These are phyloP conservation scores for Calycina herbarum DNA, from an alignment of 2,329 filamentous ascomycete genomes.

Conservation along the genomic window DNA sequence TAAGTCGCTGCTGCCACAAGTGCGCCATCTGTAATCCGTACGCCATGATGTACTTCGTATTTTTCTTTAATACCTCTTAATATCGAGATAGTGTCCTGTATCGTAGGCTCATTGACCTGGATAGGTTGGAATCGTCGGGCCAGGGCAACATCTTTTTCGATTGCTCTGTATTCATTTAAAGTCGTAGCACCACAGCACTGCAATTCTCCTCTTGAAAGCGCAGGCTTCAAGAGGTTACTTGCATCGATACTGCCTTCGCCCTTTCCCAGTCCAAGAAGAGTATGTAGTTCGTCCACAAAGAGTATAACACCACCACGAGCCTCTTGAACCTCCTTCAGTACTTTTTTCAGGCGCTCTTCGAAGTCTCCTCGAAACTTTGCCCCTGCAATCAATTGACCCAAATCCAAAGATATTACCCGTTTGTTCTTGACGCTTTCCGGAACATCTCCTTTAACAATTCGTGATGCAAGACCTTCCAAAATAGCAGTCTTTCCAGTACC, in stretches of 20 bases:
- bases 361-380: constrained; percentile 96
- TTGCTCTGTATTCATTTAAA: constrained; percentile 84
- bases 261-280: constrained; percentile 86
- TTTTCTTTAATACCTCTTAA: constrained; percentile 95
- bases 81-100: constrained; percentile 93
- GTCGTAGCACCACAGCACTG: constrained; percentile 97
- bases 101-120: constrained; percentile 84
- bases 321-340: constrained; percentile 82
- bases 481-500: constrained; percentile 92
- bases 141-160: constrained; percentile 94
- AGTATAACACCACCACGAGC: constrained; percentile 88
- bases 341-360: constrained; percentile 87
- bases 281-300: constrained; percentile 95
- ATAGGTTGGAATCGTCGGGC: constrained; percentile 94
- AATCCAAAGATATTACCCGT: constrained; percentile 79
- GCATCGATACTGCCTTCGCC: constrained; percentile 96
- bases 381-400: constrained; percentile 91
- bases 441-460: constrained; percentile 89
- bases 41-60: constrained; percentile 96
- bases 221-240: constrained; percentile 90
- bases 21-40: constrained; percentile 88
- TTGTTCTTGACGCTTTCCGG: constrained; percentile 97
- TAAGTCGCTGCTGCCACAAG: constrained; percentile 89
- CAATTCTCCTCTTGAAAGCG: constrained; percentile 85
- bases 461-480: constrained; percentile 82